Base-by-base conservation (phyloP, 169 alveolate species). In the Eimeria falciformis region DNA sequence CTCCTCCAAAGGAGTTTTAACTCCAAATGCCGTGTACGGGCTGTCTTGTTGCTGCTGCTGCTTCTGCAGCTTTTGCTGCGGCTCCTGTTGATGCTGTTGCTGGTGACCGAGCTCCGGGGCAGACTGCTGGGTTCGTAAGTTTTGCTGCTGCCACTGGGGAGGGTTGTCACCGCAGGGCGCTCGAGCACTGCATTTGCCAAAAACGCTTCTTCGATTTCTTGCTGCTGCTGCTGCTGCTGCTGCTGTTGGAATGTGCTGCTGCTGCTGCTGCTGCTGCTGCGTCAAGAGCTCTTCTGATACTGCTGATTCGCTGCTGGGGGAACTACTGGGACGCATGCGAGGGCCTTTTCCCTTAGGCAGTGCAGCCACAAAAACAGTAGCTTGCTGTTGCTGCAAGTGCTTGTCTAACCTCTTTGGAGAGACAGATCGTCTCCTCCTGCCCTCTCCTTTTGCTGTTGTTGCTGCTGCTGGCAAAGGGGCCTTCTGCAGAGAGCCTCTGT, bases 361-460 rank as follows among this genome's bases (percentile, higher is more conserved):
- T 25, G 66, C 85, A 45, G 85, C 85, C n/a, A 45, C 85, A 46
- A 75, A 75, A 43, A 75, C 85, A 75, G 66, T 65, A 23, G 85
- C 85, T 40, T n/a, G 85, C 85, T 75, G 85, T 65, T 46, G 85
- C 21, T 65, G 56, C 85, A 75, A 75, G 66, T 43, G 85, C 43
- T 65, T 43, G 40, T 0, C 46, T 45, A 45, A 17, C n/a, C n/a
- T n/a, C n/a, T n/a, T n/a, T 21, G 85, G 85, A 23, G 85, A 46
- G 43, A 65, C 25, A 17, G 25, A 6, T 17, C 66, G 66, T 11
- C 85, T 46, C 66, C 85, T 46, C 46, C 85, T 75, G 66, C 85
- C 66, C 50, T 65, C 11, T 23, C 43, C 62, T 23, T 75, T 7
- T 14, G 58, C 58, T 50, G 14, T 50, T 50, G 58, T 14, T 50